Evolutionary conservation across 2,329 filamentous ascomycete species (phyloP).

Genomic region (Xylaria arbuscula): DNA sequence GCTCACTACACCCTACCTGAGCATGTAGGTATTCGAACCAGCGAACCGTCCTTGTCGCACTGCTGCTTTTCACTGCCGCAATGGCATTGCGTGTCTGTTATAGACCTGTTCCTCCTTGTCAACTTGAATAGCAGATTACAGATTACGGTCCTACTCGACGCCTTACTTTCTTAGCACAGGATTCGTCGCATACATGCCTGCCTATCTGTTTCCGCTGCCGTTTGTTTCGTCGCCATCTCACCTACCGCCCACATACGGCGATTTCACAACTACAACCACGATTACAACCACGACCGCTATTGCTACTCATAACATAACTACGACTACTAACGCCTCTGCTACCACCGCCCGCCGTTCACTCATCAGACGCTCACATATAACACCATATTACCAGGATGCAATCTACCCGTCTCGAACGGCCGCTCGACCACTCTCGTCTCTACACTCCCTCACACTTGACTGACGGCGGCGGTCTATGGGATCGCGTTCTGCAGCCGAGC

Average conservation of each 20-base stretch:
- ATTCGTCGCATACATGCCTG: background rate
- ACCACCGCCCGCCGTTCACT: constrained; percentile 6
- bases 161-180: background rate
- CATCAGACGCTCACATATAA: background rate
- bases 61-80: constrained; percentile 34
- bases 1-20: background rate
- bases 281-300: background rate
- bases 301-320: background rate
- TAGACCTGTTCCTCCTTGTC: constrained; percentile 31
- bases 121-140: constrained; percentile 27
- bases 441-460: constrained; percentile 37
- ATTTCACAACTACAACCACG: background rate
- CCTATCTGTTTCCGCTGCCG: background rate
- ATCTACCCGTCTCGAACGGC: constrained; percentile 49
- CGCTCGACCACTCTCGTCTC: constrained; percentile 47
- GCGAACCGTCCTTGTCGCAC: constrained; percentile 13
- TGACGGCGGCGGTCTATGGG: constrained; percentile 44
- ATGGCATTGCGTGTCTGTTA: constrained; percentile 40
- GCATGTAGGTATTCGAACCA: background rate
- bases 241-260: too few species aligned
- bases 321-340: constrained; percentile 25
- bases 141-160: constrained; percentile 12
- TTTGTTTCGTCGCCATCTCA: constrained; percentile 7
- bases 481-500: constrained; percentile 52
- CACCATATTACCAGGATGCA: constrained; percentile 51